Base-by-base conservation (phyloP, 768 basidiomycete species). In the Auricularia sp. region DNA sequence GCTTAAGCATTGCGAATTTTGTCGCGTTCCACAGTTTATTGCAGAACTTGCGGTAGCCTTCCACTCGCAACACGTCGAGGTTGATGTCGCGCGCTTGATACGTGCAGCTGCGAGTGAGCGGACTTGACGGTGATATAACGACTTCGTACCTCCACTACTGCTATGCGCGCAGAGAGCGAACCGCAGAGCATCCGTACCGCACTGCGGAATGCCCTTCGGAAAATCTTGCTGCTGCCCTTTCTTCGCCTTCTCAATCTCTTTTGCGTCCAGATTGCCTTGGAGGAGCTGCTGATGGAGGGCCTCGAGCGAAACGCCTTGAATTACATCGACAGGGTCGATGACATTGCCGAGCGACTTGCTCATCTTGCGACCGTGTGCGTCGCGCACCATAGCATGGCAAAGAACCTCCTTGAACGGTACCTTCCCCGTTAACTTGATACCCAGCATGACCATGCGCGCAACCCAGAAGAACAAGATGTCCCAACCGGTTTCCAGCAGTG, bases 381-480 rank as follows among this genome's bases (percentile, higher is more conserved):
- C 97, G 54, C 97, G 92, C 71, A 99, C 88, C 94, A 99, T 97
- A 24, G 96, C 95, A 72, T 98, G 97, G 77, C 95, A 98, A 73
- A 89, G 86, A 8, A 98, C 95, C 76, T 99, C 95, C 61, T 85
- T 81, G 83, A 98, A 99, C 1, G 97, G 97, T 80, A 99, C 84
- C 71, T 90, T 75, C 34, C 83, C 94, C 0, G 97, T 99, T 58
- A 98, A 85, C 65, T 89, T 83, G 70, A 93, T 77, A 54, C 97
- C 96, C 42, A 98, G 85, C 71, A 99, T 78, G 61, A 91, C 96
- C 96, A 98, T 99, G 54, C 97, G 89, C 16, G 97, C 95, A 6
- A 98, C 96, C 97, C 97, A 99, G 85, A 98, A 98, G 83, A 95
- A 95, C n/a, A 99, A 76, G 71, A 98, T 98, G 68, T 98, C 97